Percentiles rank a stretch among this genome's conserved stretches.
phyloP scores from a whole-genome alignment of 1,139 yeast species.

The Saccharomyces hybrid region DNA sequence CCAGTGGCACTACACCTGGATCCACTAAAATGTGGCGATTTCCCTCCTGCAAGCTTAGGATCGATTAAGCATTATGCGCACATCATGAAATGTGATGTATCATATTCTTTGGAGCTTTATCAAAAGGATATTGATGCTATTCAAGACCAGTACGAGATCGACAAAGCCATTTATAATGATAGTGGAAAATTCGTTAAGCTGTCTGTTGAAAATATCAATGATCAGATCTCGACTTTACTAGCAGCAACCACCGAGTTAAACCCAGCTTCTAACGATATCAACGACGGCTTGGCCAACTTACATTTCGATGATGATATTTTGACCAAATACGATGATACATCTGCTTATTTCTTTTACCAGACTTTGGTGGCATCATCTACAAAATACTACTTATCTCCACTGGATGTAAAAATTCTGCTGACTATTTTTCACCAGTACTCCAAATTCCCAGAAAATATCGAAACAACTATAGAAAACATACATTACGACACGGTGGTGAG shows the following conservation, averaged over 20 bases:
- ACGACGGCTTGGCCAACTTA: constrained; percentile 10
- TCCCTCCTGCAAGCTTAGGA: constrained; percentile 38
- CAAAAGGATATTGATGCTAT: constrained; percentile 41
- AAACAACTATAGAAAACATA: constrained; percentile 62
- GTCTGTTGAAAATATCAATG: constrained; percentile 52
- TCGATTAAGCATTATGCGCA: constrained; percentile 44
- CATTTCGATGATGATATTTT: constrained; percentile 15
- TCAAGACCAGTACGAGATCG: constrained; percentile 47
- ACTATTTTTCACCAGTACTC: constrained; percentile 56
- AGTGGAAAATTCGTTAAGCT: constrained; percentile 48
- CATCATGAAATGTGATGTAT: constrained; percentile 55
- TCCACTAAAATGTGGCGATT: constrained; percentile 33
- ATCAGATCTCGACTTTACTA: constrained; percentile 32
- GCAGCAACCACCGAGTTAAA: constrained; percentile 7
- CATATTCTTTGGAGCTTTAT: constrained; percentile 47
- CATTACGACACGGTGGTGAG: constrained; percentile 52
- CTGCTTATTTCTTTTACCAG: constrained; percentile 57
- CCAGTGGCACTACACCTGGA: constrained; percentile 42
- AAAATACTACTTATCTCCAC: constrained; percentile 57
- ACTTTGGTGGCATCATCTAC: constrained; percentile 63
- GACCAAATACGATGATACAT: constrained; percentile 30
- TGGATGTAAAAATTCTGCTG: constrained; percentile 69
- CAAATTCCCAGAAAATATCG: constrained; percentile 57
- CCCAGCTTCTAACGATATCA: background rate
- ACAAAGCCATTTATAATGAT: constrained; percentile 51